Percentiles rank a stretch among this genome's conserved stretches.
These are phyloP conservation scores for Grosmannia huntii DNA, from an alignment of 2,329 filamentous ascomycete species.

Conservation along the genomic window DNA sequence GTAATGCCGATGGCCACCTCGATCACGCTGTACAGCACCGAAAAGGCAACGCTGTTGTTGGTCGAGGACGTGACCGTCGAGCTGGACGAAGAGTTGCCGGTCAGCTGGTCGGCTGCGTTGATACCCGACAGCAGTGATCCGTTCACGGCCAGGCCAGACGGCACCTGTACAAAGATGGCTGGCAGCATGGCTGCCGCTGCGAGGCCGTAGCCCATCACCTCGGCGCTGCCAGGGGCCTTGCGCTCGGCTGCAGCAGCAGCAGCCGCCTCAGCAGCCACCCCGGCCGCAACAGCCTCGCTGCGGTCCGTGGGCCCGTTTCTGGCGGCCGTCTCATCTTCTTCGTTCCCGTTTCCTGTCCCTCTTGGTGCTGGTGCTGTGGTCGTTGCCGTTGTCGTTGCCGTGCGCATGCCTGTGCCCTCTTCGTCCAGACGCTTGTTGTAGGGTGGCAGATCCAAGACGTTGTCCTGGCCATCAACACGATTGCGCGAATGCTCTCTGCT, in stretches of 20 bases:
- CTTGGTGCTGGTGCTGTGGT: neutral
- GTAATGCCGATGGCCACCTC: slow-evolving; percentile 50
- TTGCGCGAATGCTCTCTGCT: neutral
- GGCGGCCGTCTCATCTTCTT: no score
- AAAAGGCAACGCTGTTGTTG: slow-evolving; percentile 35
- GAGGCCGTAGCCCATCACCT: slow-evolving; percentile 53
- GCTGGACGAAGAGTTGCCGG: slow-evolving; percentile 24
- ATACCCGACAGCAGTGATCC: slow-evolving; percentile 47
- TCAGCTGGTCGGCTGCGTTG: slow-evolving; percentile 41
- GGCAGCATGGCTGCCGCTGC: slow-evolving; percentile 78
- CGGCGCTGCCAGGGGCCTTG: slow-evolving; percentile 21
- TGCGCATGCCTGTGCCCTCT: neutral
- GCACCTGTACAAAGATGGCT: slow-evolving; percentile 66
- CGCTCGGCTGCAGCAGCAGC: slow-evolving; percentile 10
- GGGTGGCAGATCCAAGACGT: slow-evolving; percentile 5
- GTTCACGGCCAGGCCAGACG: slow-evolving; percentile 46
- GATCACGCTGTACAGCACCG: slow-evolving; percentile 43
- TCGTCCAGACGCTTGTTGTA: slow-evolving; percentile 3
- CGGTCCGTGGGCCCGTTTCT: neutral
- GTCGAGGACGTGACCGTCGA: slow-evolving; percentile 12
- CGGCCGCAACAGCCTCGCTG: neutral
- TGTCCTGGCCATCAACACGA: neutral
- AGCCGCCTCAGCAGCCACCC: neutral
- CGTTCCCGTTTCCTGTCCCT: neutral
- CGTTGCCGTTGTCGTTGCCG: neutral